phyloP scores from a whole-genome alignment of 2,329 filamentous ascomycete genomes.

The Colletotrichum sp. region DNA sequence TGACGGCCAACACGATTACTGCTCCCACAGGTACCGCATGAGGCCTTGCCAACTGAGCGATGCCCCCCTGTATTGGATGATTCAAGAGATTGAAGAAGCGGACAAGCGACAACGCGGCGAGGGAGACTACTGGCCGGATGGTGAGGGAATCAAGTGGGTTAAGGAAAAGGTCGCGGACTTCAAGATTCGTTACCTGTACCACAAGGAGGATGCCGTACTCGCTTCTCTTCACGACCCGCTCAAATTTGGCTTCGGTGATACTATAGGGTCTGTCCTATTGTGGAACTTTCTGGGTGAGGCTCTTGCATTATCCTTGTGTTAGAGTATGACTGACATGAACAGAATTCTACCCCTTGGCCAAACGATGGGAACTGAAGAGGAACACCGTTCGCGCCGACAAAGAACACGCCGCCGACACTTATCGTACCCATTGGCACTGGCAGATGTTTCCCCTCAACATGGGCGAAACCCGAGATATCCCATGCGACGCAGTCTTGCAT shows the following conservation, averaged over 20 bases:
- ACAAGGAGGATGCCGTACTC: slow-evolving; percentile 31
- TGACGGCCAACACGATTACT: not conserved
- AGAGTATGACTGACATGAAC: not conserved
- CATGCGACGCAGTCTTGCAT: slow-evolving; percentile 40
- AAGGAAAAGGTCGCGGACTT: slow-evolving; percentile 30
- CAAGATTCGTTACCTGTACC: slow-evolving; percentile 18
- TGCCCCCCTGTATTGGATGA: slow-evolving; percentile 57
- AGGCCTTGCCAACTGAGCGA: slow-evolving; percentile 51
- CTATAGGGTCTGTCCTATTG: slow-evolving; percentile 40
- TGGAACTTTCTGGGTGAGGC: slow-evolving; percentile 46
- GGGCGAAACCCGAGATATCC: slow-evolving; percentile 42
- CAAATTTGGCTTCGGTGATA: slow-evolving; percentile 35
- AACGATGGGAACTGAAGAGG: slow-evolving; percentile 40
- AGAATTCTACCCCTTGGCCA: slow-evolving; percentile 34
- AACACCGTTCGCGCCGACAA: not conserved
- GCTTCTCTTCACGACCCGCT: slow-evolving; percentile 44
- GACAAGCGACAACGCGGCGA: slow-evolving; percentile 10
- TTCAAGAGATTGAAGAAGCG: slow-evolving; percentile 46
- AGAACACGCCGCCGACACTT: not conserved
- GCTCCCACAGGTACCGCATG: not conserved
- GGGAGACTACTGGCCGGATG: not conserved
- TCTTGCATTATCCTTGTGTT: not conserved
- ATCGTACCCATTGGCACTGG: slow-evolving; percentile 32
- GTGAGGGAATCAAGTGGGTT: slow-evolving; percentile 28
- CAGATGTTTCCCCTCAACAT: slow-evolving; percentile 41